phyloP scores from a whole-genome alignment of 202 grass and related monocot genomes.

The Dendrocalamus latiflorus region DNA sequence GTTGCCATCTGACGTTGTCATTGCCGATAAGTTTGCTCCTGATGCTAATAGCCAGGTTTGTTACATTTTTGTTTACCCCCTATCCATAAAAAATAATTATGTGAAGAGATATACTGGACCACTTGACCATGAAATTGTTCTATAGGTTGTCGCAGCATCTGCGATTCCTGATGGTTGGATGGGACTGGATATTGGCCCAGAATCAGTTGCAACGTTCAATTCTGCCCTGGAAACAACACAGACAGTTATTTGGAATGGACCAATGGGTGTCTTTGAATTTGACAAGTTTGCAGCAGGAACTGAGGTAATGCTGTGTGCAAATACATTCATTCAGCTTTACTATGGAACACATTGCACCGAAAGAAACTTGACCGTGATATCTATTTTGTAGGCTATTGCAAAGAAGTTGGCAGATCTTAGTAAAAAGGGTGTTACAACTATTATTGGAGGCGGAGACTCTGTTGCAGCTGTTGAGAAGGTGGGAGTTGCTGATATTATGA shows the following conservation, averaged over 20 bases:
- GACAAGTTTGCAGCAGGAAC: conserved; percentile 89
- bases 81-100: too few relatives aligned
- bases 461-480: too few relatives aligned
- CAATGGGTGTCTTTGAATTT: conserved; percentile 95
- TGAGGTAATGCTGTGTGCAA: conserved; percentile 50
- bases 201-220: conserved; percentile 67
- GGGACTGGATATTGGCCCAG: conserved; percentile 89
- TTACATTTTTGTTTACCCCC: too few relatives aligned
- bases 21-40: conserved; percentile 92
- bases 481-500: too few relatives aligned
- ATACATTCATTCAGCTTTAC: conserved; percentile 9
- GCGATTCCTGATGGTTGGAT: conserved; percentile 95
- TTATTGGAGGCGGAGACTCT: conserved; percentile 97
- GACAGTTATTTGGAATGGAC: conserved; percentile 94
- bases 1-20: conserved; percentile 75
- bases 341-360: neutral
- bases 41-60: conserved; percentile 86
- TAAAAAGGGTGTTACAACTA: conserved; percentile 77
- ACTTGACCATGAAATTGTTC: conserved; percentile 3
- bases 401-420: conserved; percentile 94
- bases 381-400: conserved; percentile 56
- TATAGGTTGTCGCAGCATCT: conserved; percentile 63
- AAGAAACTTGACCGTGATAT: conserved; percentile 9
- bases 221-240: conserved; percentile 69
- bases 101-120: too few relatives aligned